These are phyloP conservation scores for Pseudozyma pruni DNA, from an alignment of 1,284 basidiomycete species.

Conservation along the genomic window DNA sequence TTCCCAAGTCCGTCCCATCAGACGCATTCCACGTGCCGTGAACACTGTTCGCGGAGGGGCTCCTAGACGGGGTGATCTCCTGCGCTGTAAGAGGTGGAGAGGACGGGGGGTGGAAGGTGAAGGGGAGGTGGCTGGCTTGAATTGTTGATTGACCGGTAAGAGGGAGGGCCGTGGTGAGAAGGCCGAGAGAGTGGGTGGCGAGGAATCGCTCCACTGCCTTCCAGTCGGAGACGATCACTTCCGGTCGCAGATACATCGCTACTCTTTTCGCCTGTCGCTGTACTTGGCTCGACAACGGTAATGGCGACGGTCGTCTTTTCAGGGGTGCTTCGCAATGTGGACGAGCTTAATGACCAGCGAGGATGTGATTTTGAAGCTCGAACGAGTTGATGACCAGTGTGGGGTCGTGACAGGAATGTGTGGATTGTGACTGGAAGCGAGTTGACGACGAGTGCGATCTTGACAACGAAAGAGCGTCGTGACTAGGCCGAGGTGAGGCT, in stretches of 20 bases:
- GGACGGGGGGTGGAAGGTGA: conserved; percentile 6
- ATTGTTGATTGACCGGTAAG: conserved; percentile 14
- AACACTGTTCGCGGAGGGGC: not conserved
- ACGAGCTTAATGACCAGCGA: no score
- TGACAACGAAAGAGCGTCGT: no score
- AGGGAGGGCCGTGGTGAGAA: conserved; percentile 44
- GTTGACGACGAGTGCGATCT: no score
- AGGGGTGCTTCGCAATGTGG: no score
- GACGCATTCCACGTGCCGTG: conserved; percentile 6
- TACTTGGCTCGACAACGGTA: not conserved
- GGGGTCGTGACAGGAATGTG: no score
- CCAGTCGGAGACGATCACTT: conserved; percentile 14
- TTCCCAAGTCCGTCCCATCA: conserved; percentile 3
- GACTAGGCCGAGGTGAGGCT: no score
- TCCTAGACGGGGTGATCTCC: not conserved
- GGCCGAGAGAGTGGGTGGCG: conserved; percentile 16
- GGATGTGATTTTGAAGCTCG: no score
- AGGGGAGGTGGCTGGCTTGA: conserved; percentile 43
- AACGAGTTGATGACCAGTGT: no score
- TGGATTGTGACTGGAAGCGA: no score
- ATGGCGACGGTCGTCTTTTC: no score
- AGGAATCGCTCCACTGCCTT: conserved; percentile 18
- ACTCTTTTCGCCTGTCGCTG: not conserved
- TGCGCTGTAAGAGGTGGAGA: not conserved
- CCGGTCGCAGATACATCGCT: conserved; percentile 40